Evolutionary conservation across 2,329 filamentous ascomycete genomes (phyloP), one percentile per base, ranked within the genome.

Genomic region (Capronia coronata): DNA sequence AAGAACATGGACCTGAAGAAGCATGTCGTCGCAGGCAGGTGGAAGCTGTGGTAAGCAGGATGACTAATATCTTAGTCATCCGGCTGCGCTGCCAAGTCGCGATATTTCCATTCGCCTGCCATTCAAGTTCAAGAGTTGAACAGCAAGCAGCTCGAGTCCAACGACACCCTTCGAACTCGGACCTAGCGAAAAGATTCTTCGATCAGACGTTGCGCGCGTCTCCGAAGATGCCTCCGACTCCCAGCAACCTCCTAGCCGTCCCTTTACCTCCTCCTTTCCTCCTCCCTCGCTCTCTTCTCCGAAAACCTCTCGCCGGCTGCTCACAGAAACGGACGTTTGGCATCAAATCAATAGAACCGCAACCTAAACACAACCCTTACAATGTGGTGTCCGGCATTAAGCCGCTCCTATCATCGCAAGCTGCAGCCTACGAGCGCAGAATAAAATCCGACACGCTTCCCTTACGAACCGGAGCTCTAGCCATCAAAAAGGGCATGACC

Each of bases 401-500:
- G 40, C 65, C 71, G 23, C 72, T 84, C 29, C 69, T 74, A 48
- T 73, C 77, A 49, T 77, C 76, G 8, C 72, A 74, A 7, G 71
- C 74, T 2, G 78, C 78, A n/a, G 81, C 82, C 2, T 73, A 82
- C 48, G 68, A 73, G 49, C 78, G 80, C 43, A 80, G 77, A 66
- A 43, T 59, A 21, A 46, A 39, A 22, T 70, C 73, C 32, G 71
- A 72, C 57, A 78, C 74, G 0, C 73, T 81, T 9, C 80, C 82
- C 5, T 71, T 79, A 35, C 85, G 93, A 22, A 83, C 89, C 1
- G 93, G 93, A 23, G 83, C 87, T 7, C 76, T 98, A 40, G 89
- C 86, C 10, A 77, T 83, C 65, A 98, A 98, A 73, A 91, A 90
- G 72, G 93, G 93, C 68, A 97, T 98, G 87, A 94, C 89, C 37